These are phyloP conservation scores for Xylaria sp. DNA, from an alignment of 2,329 filamentous ascomycete species.

Conservation along the genomic window DNA sequence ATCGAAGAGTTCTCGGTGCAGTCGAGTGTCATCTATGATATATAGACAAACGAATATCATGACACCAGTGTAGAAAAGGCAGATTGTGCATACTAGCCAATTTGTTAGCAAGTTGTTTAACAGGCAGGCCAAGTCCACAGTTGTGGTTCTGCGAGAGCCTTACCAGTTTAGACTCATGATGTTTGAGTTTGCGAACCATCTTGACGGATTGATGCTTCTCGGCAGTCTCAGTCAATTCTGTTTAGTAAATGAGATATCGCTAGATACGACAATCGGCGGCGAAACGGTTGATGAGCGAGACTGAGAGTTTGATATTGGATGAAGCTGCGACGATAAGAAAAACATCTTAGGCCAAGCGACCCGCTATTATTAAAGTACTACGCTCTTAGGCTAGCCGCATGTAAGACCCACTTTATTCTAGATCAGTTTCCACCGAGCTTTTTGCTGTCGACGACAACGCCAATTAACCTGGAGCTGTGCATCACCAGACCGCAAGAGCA, in stretches of 20 bases:
- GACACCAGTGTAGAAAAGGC: not conserved
- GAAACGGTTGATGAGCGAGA: conserved; percentile 2
- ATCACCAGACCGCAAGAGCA: conserved; percentile 15
- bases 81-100: conserved; percentile 28
- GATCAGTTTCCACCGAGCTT: conserved; percentile 13
- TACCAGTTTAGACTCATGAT: conserved; percentile 91
- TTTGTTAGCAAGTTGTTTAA: conserved; percentile 27
- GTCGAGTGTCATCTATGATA: not conserved
- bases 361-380: conserved; percentile 6
- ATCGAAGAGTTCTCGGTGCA: not conserved
- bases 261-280: not conserved
- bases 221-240: not conserved
- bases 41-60: not conserved
- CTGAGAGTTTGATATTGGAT: conserved; percentile 5
- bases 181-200: conserved; percentile 96
- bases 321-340: conserved; percentile 24
- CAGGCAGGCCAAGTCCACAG: too few relatives aligned
- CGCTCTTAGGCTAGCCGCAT: not conserved
- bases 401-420: conserved; percentile 14
- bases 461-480: conserved; percentile 5
- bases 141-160: not conserved
- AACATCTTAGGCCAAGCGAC: conserved; percentile 8
- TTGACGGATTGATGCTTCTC: conserved; percentile 41
- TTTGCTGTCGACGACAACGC: conserved; percentile 11
- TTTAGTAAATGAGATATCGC: not conserved